Evolutionary conservation across 257 asterid genomes (phyloP).

Genomic region (Pogostemon cablin): DNA sequence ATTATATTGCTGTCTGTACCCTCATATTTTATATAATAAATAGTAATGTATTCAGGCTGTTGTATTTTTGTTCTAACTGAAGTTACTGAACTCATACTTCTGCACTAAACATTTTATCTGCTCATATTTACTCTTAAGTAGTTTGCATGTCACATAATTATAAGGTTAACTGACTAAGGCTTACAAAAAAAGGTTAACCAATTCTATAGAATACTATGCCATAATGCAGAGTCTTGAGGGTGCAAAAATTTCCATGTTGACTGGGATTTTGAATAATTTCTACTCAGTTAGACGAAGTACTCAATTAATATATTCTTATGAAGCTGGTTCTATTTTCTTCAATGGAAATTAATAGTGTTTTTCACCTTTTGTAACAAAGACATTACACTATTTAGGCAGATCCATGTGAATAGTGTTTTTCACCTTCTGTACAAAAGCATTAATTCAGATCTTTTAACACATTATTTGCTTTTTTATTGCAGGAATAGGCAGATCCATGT

Average conservation of each 20-base stretch:
- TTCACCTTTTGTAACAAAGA: no score
- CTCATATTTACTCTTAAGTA: neutral
- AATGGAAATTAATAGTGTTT: no score
- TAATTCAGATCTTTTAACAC: neutral
- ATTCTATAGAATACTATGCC: neutral
- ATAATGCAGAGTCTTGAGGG: no score
- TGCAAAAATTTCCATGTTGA: no score
- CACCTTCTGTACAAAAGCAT: neutral
- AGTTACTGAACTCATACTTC: constrained; percentile 15
- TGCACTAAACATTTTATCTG: constrained; percentile 14
- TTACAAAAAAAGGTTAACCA: neutral
- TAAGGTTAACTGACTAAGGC: neutral
- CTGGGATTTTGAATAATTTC: no score
- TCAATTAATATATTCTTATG: no score
- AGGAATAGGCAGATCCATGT: constrained; percentile 42
- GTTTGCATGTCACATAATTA: neutral
- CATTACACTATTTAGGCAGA: neutral
- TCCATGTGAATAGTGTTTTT: neutral
- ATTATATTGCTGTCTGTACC: constrained; percentile 17
- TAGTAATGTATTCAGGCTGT: neutral
- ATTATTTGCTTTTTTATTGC: constrained; percentile 29
- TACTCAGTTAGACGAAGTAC: no score
- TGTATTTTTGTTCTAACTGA: constrained; percentile 13
- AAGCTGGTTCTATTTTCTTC: no score
- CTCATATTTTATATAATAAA: neutral